These are phyloP conservation scores for Paramecium tetraurelia DNA, from an alignment of 73 alveolate species.

Conservation along the genomic window DNA sequence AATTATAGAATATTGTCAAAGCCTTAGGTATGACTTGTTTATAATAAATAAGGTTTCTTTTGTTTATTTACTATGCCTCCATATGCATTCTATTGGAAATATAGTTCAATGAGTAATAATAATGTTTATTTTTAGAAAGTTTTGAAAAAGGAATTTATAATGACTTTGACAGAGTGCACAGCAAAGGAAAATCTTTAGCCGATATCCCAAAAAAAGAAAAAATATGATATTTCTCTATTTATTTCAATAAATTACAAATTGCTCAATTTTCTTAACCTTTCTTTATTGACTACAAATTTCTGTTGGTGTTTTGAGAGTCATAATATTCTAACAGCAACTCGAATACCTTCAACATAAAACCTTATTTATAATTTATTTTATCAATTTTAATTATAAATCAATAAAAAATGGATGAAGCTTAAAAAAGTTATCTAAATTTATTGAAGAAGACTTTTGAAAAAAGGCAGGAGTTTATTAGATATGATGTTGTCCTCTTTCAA, in stretches of 20 bases:
- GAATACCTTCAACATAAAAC: background rate
- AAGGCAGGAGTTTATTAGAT: background rate
- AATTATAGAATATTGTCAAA: background rate
- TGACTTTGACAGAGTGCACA: background rate
- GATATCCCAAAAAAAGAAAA: background rate
- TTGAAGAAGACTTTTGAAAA: conserved; percentile 8
- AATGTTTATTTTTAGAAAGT: background rate
- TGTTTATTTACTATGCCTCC: conserved; percentile 12
- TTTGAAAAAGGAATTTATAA: background rate
- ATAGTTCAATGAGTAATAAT: background rate
- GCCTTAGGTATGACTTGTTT: background rate
- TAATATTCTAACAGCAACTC: background rate
- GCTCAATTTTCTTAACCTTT: background rate
- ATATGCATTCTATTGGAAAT: conserved; percentile 38
- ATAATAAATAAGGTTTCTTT: background rate
- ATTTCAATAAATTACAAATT: background rate
- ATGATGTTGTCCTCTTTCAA: background rate
- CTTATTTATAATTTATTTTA: background rate
- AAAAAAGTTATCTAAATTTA: background rate
- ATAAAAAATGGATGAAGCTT: background rate
- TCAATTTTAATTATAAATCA: background rate
- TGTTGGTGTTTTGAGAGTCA: background rate
- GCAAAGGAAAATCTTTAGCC: background rate
- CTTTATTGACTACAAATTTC: background rate
- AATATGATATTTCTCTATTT: background rate